Base-by-base conservation (phyloP, 108 stramenopile species). In the Chaetoceros tenuissimus region DNA sequence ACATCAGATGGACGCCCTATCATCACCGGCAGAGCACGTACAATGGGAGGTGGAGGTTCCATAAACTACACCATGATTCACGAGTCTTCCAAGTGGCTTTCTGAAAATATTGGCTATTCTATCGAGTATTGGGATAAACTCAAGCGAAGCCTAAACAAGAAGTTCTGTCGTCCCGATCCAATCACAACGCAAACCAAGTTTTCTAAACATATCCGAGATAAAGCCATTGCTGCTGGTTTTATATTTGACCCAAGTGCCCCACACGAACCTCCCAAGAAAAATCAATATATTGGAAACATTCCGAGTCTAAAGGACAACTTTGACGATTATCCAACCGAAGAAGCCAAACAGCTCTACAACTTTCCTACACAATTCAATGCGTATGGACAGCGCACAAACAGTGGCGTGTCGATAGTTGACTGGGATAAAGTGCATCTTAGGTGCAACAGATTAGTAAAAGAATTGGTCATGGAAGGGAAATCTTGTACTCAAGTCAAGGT, bases 21-120 rank as follows among this genome's bases (percentile, higher is more conserved):
- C 10, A 45, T 68, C 30, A 34, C 67, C 18, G 67, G 67, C 3
- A 45, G 67, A 31, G 67, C 67, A 2, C 27, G 53, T 19, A 68
- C 67, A 1, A 47, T 68, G 67, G 67, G 67, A 3, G 67, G 67
- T 24, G 67, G 67, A 25, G 67, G 65, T 20, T 63, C 53, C 46
- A 55, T 51, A 10, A 63, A 55, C 2, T 51, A 51, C 23, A 55
- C 31, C 53, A 63, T 67, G 66, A 67, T 67, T 24, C 51, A 60
- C 18, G 66, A 67, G 31, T 30, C 28, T 8, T 53, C 49, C 31
- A 45, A 67, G 19, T 67, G 66, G 66, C 45, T 67, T n/a, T 34
- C 43, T 17, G 53, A 60, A 28, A 48, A 60, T 26, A 27, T 51
- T 8, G 66, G 66, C 3, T 1, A 34, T 18, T 30, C 46, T 27